Percentiles rank a stretch among this genome's conserved stretches.
phyloP scores from a whole-genome alignment of 305 asterid species.

The Solanum aculeatissimum region DNA sequence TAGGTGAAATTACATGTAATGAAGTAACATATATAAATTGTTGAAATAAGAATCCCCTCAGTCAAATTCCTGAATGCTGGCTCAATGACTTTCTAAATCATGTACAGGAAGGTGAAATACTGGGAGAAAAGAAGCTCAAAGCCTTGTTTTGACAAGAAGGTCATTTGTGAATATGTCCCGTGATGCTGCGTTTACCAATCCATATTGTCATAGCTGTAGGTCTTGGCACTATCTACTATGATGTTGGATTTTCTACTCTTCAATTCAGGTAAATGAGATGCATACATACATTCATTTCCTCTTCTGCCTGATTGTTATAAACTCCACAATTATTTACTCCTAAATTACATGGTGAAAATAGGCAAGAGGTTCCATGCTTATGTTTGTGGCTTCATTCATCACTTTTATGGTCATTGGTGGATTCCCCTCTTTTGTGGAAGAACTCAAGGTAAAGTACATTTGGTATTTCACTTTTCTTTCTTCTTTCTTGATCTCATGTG shows the following conservation, averaged over 20 bases:
- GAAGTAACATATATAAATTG: background rate
- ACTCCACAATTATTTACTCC: background rate
- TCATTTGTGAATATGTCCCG: slow-evolving; percentile 54
- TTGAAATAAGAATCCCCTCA: background rate
- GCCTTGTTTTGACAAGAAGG: slow-evolving; percentile 35
- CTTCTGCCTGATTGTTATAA: background rate
- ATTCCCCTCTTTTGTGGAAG: slow-evolving; percentile 59
- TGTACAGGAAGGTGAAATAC: slow-evolving; percentile 14
- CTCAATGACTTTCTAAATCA: background rate
- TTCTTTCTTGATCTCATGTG: background rate
- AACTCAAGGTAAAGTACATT: slow-evolving; percentile 29
- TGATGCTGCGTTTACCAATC: slow-evolving; percentile 51
- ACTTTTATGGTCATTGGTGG: slow-evolving; percentile 69
- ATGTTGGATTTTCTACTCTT: slow-evolving; percentile 25
- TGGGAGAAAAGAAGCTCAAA: slow-evolving; percentile 13
- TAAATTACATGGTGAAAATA: background rate
- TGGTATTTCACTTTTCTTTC: background rate
- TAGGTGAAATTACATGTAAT: background rate
- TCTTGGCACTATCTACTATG: slow-evolving; percentile 47
- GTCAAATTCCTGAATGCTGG: background rate
- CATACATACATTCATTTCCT: background rate
- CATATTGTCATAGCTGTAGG: slow-evolving; percentile 37
- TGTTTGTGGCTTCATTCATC: slow-evolving; percentile 43
- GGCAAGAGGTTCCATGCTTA: slow-evolving; percentile 60
- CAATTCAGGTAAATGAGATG: slow-evolving; percentile 31